Percentiles rank a stretch among this genome's conserved stretches.
These are phyloP conservation scores for Paxillus involutus DNA, from an alignment of 768 basidiomycete species.

Conservation along the genomic window DNA sequence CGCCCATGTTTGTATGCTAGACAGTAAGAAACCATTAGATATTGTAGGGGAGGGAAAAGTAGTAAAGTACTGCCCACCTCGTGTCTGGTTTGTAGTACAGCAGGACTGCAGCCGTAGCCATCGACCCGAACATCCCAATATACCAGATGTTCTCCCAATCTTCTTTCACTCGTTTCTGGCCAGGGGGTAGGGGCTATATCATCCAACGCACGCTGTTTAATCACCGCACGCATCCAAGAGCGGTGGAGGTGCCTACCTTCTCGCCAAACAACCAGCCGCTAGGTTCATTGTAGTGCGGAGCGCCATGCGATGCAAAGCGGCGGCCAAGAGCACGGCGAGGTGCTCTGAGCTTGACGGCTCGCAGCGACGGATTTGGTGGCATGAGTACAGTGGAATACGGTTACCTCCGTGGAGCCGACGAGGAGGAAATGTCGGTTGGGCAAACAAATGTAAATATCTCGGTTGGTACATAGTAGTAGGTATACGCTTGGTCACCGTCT, in stretches of 20 bases:
- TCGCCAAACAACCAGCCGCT: conserved; percentile 87
- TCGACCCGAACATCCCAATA: conserved; percentile 86
- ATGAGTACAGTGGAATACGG: conserved; percentile 26
- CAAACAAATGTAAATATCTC: conserved; percentile 27
- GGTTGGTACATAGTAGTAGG: not conserved
- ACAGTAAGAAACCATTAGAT: not conserved
- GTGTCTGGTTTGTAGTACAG: conserved; percentile 94
- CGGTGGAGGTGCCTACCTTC: conserved; percentile 53
- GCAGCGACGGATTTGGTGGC: conserved; percentile 50
- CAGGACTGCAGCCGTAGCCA: conserved; percentile 72
- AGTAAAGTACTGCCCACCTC: conserved; percentile 51
- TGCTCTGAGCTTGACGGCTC: conserved; percentile 22
- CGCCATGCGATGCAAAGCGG: conserved; percentile 71
- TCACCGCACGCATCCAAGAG: not conserved
- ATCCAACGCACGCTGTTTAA: conserved; percentile 1
- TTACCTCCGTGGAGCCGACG: not conserved
- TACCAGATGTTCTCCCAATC: conserved; percentile 93
- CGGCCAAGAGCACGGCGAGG: conserved; percentile 29
- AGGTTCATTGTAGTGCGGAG: conserved; percentile 87
- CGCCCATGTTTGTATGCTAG: conserved; percentile 91
- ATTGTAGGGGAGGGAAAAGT: not conserved
- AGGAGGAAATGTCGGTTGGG: not conserved
- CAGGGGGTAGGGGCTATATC: conserved; percentile 67
- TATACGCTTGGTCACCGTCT: too few species aligned
- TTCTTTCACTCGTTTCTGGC: conserved; percentile 84